Evolutionary conservation across 2,329 filamentous ascomycete genomes (phyloP).

Genomic region (Monilinia vaccinii-corymbosi): DNA sequence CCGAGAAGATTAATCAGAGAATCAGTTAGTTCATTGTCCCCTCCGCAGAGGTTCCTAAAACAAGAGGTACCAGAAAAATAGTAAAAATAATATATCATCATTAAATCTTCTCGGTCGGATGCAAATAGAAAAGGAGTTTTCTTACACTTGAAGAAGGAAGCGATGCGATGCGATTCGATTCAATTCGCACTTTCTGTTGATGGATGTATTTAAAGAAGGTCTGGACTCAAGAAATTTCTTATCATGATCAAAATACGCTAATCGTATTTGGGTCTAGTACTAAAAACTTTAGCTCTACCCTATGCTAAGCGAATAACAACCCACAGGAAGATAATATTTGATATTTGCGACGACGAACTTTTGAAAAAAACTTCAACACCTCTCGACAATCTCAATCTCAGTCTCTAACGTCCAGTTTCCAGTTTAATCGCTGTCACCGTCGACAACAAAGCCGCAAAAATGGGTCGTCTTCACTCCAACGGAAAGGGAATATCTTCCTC

Average conservation of each 20-base stretch:
- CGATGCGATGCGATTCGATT: not conserved
- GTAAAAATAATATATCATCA: constrained; percentile 65
- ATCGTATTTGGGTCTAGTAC: not conserved
- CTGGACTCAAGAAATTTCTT: constrained; percentile 2
- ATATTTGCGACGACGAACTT: constrained; percentile 7
- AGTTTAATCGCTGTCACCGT: too few relatives aligned
- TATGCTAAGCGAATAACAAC: constrained; percentile 5
- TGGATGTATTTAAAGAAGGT: not conserved
- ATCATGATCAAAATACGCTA: not conserved
- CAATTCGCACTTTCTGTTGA: too few relatives aligned
- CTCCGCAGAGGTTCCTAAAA: constrained; percentile 58
- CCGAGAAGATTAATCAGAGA: constrained; percentile 54
- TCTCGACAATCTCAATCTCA: constrained; percentile 11
- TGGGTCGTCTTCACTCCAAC: constrained; percentile 98
- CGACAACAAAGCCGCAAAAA: constrained; percentile 39
- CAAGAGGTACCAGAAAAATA: constrained; percentile 97
- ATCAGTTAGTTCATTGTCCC: constrained; percentile 72
- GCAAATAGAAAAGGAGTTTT: not conserved
- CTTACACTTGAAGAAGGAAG: constrained; percentile 1
- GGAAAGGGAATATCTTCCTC: constrained; percentile 98
- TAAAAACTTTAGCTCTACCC: not conserved
- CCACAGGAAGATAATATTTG: not conserved
- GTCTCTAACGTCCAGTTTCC: constrained; percentile 7
- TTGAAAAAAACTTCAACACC: constrained; percentile 1
- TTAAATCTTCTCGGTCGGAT: constrained; percentile 23